Percentiles rank a stretch among this genome's conserved stretches.
Conservation (phyloP, 2,329 filamentous ascomycete genomes). For the Drechslerella stenobrocha region DNA sequence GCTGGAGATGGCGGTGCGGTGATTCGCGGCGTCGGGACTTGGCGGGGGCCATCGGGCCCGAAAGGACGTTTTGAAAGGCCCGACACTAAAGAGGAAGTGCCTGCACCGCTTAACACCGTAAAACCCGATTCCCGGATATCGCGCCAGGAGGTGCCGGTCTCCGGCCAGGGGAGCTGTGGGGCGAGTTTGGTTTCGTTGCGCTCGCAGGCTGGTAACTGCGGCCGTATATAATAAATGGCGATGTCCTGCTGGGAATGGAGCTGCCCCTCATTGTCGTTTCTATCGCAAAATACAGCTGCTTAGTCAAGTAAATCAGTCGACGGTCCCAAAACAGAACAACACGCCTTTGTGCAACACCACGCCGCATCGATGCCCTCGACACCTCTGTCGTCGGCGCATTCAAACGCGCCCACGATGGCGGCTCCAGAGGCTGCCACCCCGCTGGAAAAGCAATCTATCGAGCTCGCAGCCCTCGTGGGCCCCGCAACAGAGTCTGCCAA, state of each 20-base stretch:
- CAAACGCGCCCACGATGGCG: conserved; percentile 20
- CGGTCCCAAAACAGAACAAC: too few species aligned
- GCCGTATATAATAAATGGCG: background rate
- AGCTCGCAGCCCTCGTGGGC: conserved; percentile 8
- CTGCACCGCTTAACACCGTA: too few species aligned
- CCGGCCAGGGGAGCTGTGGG: too few species aligned
- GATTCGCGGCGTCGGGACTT: conserved; percentile 25
- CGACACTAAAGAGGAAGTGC: background rate
- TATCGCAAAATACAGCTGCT: background rate
- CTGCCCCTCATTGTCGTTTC: background rate
- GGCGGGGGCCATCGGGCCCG: conserved; percentile 20
- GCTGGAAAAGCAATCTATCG: conserved; percentile 11
- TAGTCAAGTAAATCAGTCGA: too few species aligned
- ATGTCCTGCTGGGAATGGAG: background rate
- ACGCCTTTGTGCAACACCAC: background rate
- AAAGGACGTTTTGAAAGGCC: background rate
- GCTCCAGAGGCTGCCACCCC: background rate
- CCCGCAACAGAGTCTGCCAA: too few species aligned
- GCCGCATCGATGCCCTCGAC: conserved; percentile 29
- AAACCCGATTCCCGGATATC: too few species aligned
- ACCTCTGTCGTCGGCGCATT: conserved; percentile 20
- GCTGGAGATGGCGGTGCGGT: too few species aligned
- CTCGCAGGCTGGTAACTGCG: background rate
- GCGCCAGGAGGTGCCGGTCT: too few species aligned
- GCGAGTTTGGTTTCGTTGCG: too few species aligned